phyloP scores from a whole-genome alignment of 805 yeast genomes.

The Kodamaea sagamina region DNA sequence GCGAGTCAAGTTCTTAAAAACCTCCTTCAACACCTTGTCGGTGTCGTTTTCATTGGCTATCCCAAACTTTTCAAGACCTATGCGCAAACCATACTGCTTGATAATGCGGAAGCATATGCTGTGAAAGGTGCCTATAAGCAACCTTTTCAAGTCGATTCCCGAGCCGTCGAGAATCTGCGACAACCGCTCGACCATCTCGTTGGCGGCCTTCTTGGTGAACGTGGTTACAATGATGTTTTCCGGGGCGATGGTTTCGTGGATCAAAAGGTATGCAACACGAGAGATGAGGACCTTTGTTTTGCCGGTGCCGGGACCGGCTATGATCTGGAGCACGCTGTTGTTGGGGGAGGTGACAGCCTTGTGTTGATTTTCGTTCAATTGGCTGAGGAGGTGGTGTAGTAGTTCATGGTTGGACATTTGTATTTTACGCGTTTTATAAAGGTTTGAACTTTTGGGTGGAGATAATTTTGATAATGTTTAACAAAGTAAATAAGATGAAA shows the following conservation, averaged over 20 bases:
- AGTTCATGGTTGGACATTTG: neutral
- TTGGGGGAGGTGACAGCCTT: constrained; percentile 47
- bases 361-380: constrained; percentile 43
- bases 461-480: no score
- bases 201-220: constrained; percentile 90
- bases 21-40: constrained; percentile 44
- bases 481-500: no score
- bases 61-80: constrained; percentile 48
- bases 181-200: constrained; percentile 75
- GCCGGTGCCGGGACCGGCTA: constrained; percentile 67
- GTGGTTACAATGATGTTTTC: constrained; percentile 78
- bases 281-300: constrained; percentile 83
- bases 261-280: constrained; percentile 70
- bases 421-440: no score
- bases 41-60: constrained; percentile 71
- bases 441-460: no score
- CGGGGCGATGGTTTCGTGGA: constrained; percentile 56
- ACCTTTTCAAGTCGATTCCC: constrained; percentile 39
- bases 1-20: constrained; percentile 30
- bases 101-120: constrained; percentile 70
- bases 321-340: constrained; percentile 45
- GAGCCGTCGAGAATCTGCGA: constrained; percentile 31
- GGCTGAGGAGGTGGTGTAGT: neutral
- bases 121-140: constrained; percentile 89
- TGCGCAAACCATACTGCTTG: constrained; percentile 51